Base-by-base conservation (phyloP, 2,329 filamentous ascomycete species). In the Rachicladosporium sp. region DNA sequence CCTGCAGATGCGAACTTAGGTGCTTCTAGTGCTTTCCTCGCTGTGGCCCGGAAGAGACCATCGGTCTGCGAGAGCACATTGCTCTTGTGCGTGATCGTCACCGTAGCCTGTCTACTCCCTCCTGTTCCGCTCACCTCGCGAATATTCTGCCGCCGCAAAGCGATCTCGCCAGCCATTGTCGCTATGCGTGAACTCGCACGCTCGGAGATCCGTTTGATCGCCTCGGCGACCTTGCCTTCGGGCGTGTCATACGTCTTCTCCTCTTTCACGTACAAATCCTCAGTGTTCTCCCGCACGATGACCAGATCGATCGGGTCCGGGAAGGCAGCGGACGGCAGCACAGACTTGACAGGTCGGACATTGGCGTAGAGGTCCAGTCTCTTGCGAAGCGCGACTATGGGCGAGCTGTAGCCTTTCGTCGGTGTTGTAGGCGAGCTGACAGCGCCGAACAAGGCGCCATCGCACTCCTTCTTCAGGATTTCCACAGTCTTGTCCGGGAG, bases 31-130 rank as follows among this genome's bases (percentile, higher is more conserved):
- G 84, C 85, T 23, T 71, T 70, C 50, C 83, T 79, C 10, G 84
- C 77, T 4, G 83, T 82, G 51, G 80, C 71, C 51, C 91, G 80
- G 78, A 98, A 98, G 35, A 98, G 76, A 27, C 91, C 91, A 64
- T 98, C 91, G 10, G 91, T 96, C 64, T 96, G 89, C 33, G 82
- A 87, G 21, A 98, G 75, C 13, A 98, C 91, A 66, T 98, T 98
- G 63, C 81, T 88, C 72, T 98, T 98, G 74, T 98, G 91, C 36
- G 91, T 96, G 62, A 98, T 86, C 44, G 91, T 98, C 44, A 98
- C 88, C 53, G 89, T 73, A 19, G 87, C 78, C 33, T 67, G 59
- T 38, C 65, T 63, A 66, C 87, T 82, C 48, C 82, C 78, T 59
- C 73, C 76, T 21, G 67, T 54, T 13, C 54, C 60, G n/a, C 65